Conservation (phyloP, 805 yeast genomes). For the Starmerella stellata region DNA sequence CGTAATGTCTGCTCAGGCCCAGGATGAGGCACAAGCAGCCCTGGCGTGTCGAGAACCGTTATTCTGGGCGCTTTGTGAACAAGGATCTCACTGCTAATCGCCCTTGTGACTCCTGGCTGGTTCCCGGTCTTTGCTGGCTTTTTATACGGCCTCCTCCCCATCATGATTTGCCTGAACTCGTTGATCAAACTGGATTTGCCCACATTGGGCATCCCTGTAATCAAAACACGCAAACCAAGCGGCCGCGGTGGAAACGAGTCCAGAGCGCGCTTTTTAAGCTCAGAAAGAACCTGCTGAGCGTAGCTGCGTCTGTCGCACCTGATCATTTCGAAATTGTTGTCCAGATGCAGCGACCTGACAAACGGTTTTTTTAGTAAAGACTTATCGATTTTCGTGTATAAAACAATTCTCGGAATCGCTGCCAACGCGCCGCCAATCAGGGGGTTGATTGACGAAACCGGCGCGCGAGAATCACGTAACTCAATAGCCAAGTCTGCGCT, state of each 20-base stretch:
- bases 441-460: slow-evolving; percentile 62
- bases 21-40: slow-evolving; percentile 67
- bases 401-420: slow-evolving; percentile 36
- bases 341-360: slow-evolving; percentile 34
- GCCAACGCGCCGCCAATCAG: slow-evolving; percentile 52
- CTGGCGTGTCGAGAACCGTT: slow-evolving; percentile 76
- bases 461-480: slow-evolving; percentile 78
- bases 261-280: slow-evolving; percentile 27
- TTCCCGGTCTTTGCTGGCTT: slow-evolving; percentile 76
- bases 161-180: slow-evolving; percentile 37
- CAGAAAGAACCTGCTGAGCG: slow-evolving; percentile 33
- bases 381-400: slow-evolving; percentile 64
- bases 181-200: slow-evolving; percentile 85
- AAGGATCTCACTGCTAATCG: slow-evolving; percentile 56
- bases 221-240: slow-evolving; percentile 54
- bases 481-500: slow-evolving; percentile 71
- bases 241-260: slow-evolving; percentile 51
- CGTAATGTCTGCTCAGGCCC: slow-evolving; percentile 55
- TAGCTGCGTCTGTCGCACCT: slow-evolving; percentile 40
- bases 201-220: slow-evolving; percentile 94
- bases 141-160: slow-evolving; percentile 14
- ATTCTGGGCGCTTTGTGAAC: slow-evolving; percentile 43
- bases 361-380: slow-evolving; percentile 29
- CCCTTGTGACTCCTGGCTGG: slow-evolving; percentile 76
- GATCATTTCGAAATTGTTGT: slow-evolving; percentile 33